Conservation (phyloP, 106 monocot genomes). For the Dactylorhiza incarnata region DNA sequence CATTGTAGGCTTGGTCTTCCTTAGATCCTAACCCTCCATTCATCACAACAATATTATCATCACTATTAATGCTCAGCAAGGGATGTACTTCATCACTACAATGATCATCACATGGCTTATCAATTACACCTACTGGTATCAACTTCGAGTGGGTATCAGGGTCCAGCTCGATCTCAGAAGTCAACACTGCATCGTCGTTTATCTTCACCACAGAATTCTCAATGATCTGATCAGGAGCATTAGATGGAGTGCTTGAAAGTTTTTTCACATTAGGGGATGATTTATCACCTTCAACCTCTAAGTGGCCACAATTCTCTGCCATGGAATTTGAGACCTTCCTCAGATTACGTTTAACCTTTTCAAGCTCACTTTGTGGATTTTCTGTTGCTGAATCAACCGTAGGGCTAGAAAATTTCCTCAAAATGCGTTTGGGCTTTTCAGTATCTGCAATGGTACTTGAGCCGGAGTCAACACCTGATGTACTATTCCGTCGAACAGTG, state of each 20-base stretch:
- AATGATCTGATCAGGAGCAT: slow-evolving; percentile 11
- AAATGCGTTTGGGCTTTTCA: slow-evolving; percentile 40
- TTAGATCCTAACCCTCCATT: slow-evolving; percentile 28
- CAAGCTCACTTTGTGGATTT: slow-evolving; percentile 74
- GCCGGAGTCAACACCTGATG: slow-evolving; percentile 19
- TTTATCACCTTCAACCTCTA: slow-evolving; percentile 33
- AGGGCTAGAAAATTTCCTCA: slow-evolving; percentile 32
- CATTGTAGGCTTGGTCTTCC: slow-evolving; percentile 39
- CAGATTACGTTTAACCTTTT: slow-evolving; percentile 85
- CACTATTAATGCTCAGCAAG: slow-evolving; percentile 17
- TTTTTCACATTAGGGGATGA: slow-evolving; percentile 22
- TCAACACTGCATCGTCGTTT: slow-evolving; percentile 21
- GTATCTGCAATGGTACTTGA: slow-evolving; percentile 19
- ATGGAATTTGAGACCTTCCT: slow-evolving; percentile 66
- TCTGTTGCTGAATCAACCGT: slow-evolving; percentile 42
- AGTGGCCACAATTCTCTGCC: slow-evolving; percentile 28
- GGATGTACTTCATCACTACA: slow-evolving; percentile 7
- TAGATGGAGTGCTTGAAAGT: slow-evolving; percentile 17
- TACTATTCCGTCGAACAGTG: slow-evolving; percentile 27
- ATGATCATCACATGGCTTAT: slow-evolving; percentile 10
- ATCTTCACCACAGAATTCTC: slow-evolving; percentile 31
- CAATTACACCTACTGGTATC: slow-evolving; percentile 5
- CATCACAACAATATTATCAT: slow-evolving; percentile 19
- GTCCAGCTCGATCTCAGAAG: slow-evolving; percentile 17
- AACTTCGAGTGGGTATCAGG: slow-evolving; percentile 18